A percentile compares a stretch with the other conserved stretches of the same genome.
Evolutionary conservation across 2,329 filamentous ascomycete species (phyloP).

Genomic region (Polytolypa hystricis): DNA sequence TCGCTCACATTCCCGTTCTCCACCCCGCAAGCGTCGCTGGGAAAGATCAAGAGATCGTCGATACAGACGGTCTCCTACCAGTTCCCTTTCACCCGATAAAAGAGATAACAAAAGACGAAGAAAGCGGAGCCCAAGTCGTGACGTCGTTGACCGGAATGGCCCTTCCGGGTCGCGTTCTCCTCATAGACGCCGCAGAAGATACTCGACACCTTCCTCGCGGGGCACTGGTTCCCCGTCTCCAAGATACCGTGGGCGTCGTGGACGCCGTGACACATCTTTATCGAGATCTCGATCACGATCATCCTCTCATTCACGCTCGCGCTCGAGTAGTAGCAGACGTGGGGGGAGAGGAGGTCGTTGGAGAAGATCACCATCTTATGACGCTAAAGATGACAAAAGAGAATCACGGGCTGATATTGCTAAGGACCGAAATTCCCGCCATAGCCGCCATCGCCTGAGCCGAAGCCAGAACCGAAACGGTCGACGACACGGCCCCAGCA

Average conservation of each 20-base stretch:
- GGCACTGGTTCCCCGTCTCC: conserved; percentile 28
- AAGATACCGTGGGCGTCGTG: conserved; percentile 19
- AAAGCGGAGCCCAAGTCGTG: conserved; percentile 29
- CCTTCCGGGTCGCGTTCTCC: conserved; percentile 40
- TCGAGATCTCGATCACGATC: conserved; percentile 29
- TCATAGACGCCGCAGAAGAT: conserved; percentile 37
- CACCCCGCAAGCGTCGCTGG: conserved; percentile 19
- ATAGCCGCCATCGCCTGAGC: conserved; percentile 32
- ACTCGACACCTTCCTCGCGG: conserved; percentile 29
- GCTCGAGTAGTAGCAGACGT: conserved; percentile 21
- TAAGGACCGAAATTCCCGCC: conserved; percentile 33
- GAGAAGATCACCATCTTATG: conserved; percentile 35
- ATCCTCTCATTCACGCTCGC: conserved; percentile 26
- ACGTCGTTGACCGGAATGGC: conserved; percentile 32
- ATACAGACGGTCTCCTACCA: conserved; percentile 23
- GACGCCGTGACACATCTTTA: conserved; percentile 17
- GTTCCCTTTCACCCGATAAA: conserved; percentile 31
- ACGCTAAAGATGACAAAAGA: conserved; percentile 30
- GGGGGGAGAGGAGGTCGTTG: conserved; percentile 23
- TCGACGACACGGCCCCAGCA: conserved; percentile 18
- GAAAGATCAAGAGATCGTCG: conserved; percentile 19
- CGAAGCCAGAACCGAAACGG: conserved; percentile 21
- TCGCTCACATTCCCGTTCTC: conserved; percentile 21
- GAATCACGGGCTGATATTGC: conserved; percentile 40
- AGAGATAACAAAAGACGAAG: conserved; percentile 25